Base-by-base conservation (phyloP, 441 rosid genomes). In the Theobroma grandiflorum region DNA sequence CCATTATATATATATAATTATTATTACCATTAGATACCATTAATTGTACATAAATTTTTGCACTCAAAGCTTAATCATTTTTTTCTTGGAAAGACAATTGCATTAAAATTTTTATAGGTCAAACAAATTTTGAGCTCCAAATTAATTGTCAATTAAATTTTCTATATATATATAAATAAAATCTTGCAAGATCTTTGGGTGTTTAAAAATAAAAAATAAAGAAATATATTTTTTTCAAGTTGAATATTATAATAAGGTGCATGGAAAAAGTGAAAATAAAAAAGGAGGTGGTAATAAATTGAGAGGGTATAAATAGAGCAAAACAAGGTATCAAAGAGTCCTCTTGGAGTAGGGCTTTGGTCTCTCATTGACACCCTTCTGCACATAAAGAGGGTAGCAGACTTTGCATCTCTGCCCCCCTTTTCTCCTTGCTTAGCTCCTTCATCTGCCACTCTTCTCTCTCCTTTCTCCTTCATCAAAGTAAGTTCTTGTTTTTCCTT, bases 341-440 rank as follows among this genome's bases (percentile, higher is more conserved):
- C 79, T 81, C 81, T 78, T 79, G 80, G 82, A 84, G 90, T 89
- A 92, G 92, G 95, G 94, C 92, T 88, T 86, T 79, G 78, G 78
- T 74, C 66, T 38, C 65, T 73, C n/a, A 84, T 72, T 81, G 40
- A 75, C 82, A 73, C 83, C 84, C 86, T 75, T 77, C 81, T 81
- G 79, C 77, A 57, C 37, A 55, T 45, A 66, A 43, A 75, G 65
- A 22, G 20, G 83, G 84, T 72, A 69, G 80, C 83, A 77, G 79
- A 8, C 84, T 80, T 77, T 76, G 49, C 31, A 20, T 74, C 87
- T 81, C 82, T 80, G 85, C 74, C 75, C 84, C 78, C 69, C 11
- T 8, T 81, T 35, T 16, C 63, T 77, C 58, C 72, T 77, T 78
- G 81, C 80, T 79, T 78, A 6, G 76, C 82, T 70, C 57, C 81